Conservation (phyloP, 176 grass and related monocot genomes). For the Musa beccarii region DNA sequence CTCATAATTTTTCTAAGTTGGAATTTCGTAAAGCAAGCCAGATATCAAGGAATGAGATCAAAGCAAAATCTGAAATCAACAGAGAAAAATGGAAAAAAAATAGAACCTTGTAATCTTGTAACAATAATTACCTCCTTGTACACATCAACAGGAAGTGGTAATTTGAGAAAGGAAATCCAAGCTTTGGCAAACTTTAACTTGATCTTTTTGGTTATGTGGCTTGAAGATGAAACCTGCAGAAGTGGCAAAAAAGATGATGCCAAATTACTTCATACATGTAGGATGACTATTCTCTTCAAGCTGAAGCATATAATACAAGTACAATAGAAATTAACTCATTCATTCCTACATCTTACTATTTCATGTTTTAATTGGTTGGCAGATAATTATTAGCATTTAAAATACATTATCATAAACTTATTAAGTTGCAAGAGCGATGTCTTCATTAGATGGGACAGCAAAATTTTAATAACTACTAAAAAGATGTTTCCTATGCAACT, state of each 20-base stretch:
- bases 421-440: too few relatives aligned
- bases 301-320: neutral
- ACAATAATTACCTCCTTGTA: slow-evolving; percentile 79
- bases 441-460: too few relatives aligned
- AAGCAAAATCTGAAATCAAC: neutral
- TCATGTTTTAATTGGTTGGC: too few relatives aligned
- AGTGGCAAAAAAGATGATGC: neutral
- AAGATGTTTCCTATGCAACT: too few relatives aligned
- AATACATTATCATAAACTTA: too few relatives aligned
- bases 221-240: slow-evolving; percentile 37
- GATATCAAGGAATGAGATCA: neutral
- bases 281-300: neutral
- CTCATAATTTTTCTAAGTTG: too few relatives aligned
- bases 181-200: slow-evolving; percentile 79
- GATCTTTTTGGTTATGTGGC: slow-evolving; percentile 48
- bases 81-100: slow-evolving; percentile 1
- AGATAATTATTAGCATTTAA: too few relatives aligned
- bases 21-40: too few relatives aligned
- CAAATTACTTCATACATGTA: neutral
- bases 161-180: slow-evolving; percentile 86
- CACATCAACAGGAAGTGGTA: slow-evolving; percentile 81
- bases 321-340: too few relatives aligned
- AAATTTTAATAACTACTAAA: too few relatives aligned
- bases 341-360: too few relatives aligned
- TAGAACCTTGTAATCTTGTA: neutral